Conservation (phyloP, 1,139 yeast genomes). For the Saccharomyces hybrid region DNA sequence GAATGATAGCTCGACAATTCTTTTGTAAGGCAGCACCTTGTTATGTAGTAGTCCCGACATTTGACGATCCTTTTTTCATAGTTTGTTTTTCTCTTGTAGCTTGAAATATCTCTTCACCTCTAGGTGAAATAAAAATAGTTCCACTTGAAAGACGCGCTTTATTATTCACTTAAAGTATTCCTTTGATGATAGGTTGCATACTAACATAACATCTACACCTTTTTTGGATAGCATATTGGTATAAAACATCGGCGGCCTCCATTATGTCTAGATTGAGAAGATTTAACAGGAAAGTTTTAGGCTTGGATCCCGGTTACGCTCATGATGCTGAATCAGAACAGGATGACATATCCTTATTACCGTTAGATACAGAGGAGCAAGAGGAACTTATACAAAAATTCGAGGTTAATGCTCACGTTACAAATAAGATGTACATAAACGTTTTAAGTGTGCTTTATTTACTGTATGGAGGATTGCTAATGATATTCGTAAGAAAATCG, state of each 20-base stretch:
- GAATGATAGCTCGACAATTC: conserved; percentile 20
- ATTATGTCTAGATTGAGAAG: conserved; percentile 26
- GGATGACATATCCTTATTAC: conserved; percentile 14
- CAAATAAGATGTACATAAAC: conserved; percentile 19
- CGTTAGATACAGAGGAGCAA: conserved; percentile 29
- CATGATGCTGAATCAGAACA: conserved; percentile 9
- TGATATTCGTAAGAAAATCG: conserved; percentile 13
- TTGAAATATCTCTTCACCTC: not conserved
- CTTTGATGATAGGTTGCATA: not conserved
- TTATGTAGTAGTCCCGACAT: conserved; percentile 2
- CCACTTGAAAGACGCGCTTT: not conserved
- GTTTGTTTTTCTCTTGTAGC: not conserved
- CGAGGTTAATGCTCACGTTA: conserved; percentile 17
- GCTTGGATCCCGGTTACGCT: not conserved
- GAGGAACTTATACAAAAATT: conserved; percentile 26
- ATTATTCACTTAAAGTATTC: not conserved
- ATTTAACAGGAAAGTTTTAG: conserved; percentile 17
- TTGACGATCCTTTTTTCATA: not conserved
- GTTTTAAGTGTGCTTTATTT: conserved; percentile 17
- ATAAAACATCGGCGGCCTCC: not conserved
- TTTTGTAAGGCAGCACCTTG: conserved; percentile 3
- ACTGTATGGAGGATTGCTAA: conserved; percentile 18
- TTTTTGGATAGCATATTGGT: not conserved
- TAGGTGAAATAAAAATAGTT: not conserved
- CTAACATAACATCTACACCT: not conserved